Conservation (phyloP, 2,329 filamentous ascomycete species). For the Shiraia sp. region DNA sequence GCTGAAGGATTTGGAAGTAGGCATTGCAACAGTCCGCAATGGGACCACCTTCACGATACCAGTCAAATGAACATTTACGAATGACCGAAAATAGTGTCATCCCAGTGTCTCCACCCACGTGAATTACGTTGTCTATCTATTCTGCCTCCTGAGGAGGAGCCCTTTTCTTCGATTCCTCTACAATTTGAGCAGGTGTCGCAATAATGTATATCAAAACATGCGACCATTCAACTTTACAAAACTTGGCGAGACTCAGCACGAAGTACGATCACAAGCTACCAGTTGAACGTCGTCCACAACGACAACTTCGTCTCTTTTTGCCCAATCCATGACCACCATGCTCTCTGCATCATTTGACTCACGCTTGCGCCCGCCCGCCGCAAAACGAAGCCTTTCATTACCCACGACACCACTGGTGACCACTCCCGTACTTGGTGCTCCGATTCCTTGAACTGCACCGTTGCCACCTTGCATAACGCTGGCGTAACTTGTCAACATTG, state of each 20-base stretch:
- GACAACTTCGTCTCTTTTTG: slow-evolving; percentile 21
- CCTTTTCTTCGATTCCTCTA: no score
- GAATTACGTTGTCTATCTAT: background rate
- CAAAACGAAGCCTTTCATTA: slow-evolving; percentile 53
- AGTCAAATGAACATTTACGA: slow-evolving; percentile 39
- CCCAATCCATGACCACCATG: slow-evolving; percentile 38
- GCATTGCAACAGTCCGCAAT: slow-evolving; percentile 45
- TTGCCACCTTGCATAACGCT: slow-evolving; percentile 59
- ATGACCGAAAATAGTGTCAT: slow-evolving; percentile 13
- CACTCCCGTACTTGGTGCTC: slow-evolving; percentile 46
- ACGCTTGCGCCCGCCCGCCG: slow-evolving; percentile 28
- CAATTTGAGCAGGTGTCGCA: no score
- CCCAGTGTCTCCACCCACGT: background rate
- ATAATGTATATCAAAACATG: no score
- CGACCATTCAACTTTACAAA: background rate
- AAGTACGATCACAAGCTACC: slow-evolving; percentile 28
- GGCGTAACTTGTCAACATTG: slow-evolving; percentile 58
- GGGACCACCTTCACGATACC: slow-evolving; percentile 39
- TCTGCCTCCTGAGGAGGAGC: background rate
- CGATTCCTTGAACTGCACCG: slow-evolving; percentile 55
- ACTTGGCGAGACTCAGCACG: slow-evolving; percentile 16
- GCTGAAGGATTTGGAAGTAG: slow-evolving; percentile 38
- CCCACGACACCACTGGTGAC: slow-evolving; percentile 55
- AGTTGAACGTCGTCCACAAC: slow-evolving; percentile 23
- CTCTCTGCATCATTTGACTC: slow-evolving; percentile 14